phyloP scores from a whole-genome alignment of 2,329 filamentous ascomycete species.

The Hyphodiscus sp. region DNA sequence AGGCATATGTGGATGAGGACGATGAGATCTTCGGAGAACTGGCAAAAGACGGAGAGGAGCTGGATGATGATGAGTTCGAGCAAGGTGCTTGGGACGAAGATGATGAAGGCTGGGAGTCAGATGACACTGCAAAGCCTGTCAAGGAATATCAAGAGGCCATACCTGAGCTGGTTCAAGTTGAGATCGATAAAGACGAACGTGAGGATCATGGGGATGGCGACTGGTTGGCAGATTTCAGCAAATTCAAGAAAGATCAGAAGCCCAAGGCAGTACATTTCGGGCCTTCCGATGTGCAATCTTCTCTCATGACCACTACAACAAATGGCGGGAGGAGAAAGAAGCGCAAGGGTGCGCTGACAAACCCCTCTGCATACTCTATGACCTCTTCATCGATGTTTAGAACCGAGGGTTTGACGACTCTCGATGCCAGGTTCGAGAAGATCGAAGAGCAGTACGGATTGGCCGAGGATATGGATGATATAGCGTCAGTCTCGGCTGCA shows the following conservation, averaged over 20 bases:
- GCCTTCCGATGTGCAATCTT: constrained; percentile 58
- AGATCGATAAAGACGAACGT: constrained; percentile 43
- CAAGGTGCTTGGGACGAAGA: constrained; percentile 51
- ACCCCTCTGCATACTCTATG: constrained; percentile 85
- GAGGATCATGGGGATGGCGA: constrained; percentile 64
- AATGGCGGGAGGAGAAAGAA: constrained; percentile 84
- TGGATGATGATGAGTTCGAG: constrained; percentile 77
- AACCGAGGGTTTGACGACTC: constrained; percentile 76
- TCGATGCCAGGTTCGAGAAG: constrained; percentile 88
- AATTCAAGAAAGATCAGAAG: constrained; percentile 82
- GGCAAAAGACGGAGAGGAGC: constrained; percentile 62
- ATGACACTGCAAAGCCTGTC: constrained; percentile 74
- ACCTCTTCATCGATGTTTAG: constrained; percentile 79
- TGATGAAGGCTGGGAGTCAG: constrained; percentile 89
- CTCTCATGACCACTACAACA: constrained; percentile 68
- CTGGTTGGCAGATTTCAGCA: constrained; percentile 89
- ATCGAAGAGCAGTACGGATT: constrained; percentile 70
- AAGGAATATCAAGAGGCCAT: constrained; percentile 44
- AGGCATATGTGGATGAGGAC: constrained; percentile 82
- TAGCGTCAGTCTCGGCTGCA: constrained; percentile 55
- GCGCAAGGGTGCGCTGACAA: constrained; percentile 88
- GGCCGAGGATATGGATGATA: constrained; percentile 53
- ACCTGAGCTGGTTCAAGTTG: constrained; percentile 31
- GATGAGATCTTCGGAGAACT: constrained; percentile 76
- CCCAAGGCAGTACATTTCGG: constrained; percentile 33